Conservation (phyloP, 2,329 filamentous ascomycete genomes). For the Aaosphaeria pasadenensis region DNA sequence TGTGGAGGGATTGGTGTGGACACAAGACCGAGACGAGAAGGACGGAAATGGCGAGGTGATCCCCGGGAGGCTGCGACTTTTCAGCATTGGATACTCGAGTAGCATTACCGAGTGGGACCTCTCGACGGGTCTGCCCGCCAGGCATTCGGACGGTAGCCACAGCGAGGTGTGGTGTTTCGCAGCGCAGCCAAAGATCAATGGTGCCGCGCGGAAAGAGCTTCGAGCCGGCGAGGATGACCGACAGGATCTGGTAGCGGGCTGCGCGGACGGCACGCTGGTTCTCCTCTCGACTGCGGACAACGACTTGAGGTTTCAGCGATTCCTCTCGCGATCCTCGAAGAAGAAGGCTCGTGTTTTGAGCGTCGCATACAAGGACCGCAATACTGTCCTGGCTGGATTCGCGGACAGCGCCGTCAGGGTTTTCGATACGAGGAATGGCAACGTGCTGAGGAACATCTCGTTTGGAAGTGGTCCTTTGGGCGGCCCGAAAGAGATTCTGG, state of each 20-base stretch:
- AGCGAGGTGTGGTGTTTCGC: constrained; percentile 97
- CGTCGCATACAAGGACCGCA: constrained; percentile 81
- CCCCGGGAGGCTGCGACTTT: constrained; percentile 76
- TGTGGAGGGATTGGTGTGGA: constrained; percentile 90
- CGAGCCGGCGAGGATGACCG: constrained; percentile 22
- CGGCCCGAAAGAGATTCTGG: constrained; percentile 79
- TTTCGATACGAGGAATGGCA: constrained; percentile 79
- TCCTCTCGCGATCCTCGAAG: constrained; percentile 71
- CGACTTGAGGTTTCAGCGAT: constrained; percentile 75
- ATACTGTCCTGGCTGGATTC: constrained; percentile 83
- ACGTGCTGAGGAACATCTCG: constrained; percentile 76
- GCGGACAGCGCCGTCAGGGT: constrained; percentile 95
- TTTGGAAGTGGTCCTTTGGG: constrained; percentile 74
- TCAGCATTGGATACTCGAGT: constrained; percentile 93
- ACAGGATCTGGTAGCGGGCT: constrained; percentile 77
- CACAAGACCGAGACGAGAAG: constrained; percentile 75
- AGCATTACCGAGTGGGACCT: constrained; percentile 96
- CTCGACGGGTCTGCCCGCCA: constrained; percentile 69
- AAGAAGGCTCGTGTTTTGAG: constrained; percentile 89
- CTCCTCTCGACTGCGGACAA: constrained; percentile 83
- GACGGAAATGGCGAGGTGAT: constrained; percentile 57
- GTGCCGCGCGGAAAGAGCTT: constrained; percentile 10
- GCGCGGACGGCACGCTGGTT: constrained; percentile 85
- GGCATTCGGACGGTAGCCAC: constrained; percentile 86
- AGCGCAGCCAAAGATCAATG: constrained; percentile 66